Evolutionary conservation across 306 rosid genomes (phyloP), one percentile per base, ranked within the genome.

Genomic region (Vicia villosa): DNA sequence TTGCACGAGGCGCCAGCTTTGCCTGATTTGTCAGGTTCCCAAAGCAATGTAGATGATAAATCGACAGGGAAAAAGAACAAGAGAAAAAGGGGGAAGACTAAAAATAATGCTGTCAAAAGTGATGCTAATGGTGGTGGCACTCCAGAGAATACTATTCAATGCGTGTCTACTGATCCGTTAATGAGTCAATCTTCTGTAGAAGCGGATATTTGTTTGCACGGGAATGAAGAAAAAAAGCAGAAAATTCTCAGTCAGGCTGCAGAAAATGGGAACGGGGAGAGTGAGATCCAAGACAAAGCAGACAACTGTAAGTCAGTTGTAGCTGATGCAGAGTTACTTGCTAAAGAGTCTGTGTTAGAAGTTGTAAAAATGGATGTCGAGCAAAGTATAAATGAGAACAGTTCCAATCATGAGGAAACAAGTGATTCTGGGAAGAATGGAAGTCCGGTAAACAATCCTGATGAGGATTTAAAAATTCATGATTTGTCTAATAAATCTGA

Each of bases 81-180:
- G 49, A 58, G 47, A 60, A 84, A 68, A 64, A 46, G 52, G 74
- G 3, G 5, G 70, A 78, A 75, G 57, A 38, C 51, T 26, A 45
- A 28, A 37, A 26, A 43, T 74, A 22, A 65, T 46, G 54, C 59
- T 42, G 17, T 15, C 49, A 58, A 77, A 75, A 76, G 45, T 70
- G 74, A 51, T 59, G 65, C 61, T 42, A 68, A 45, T 42, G 64
- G 37, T 63, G 54, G 72, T 63, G 58, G 46, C 61, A 14, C 17
- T 66, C 77, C 74, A 26, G 74, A 57, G 26, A 71, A 56, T 63
- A 15, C 66, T n/a, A 69, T 58, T 51, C 63, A 73, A 69, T 56
- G 63, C 5, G 19, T 26, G 10, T 56, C 38, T 36, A 56, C 43
- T 36, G 83, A 80, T 75, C 57, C 49, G 22, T 77, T 66, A 49